Conservation (phyloP, 2,329 filamentous ascomycete genomes). For the Ascomycota sp. region DNA sequence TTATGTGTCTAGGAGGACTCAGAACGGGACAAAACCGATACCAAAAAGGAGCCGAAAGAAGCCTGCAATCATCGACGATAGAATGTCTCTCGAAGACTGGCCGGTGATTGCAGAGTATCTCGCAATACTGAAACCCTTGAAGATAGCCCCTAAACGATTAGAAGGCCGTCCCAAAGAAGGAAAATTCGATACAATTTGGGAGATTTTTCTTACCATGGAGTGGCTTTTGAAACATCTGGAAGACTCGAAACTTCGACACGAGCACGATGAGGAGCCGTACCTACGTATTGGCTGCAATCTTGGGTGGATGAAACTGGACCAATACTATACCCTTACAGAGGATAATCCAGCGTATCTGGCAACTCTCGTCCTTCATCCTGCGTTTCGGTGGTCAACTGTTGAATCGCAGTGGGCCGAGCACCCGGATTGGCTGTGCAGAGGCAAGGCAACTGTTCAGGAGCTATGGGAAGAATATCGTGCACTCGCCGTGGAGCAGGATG, state of each 20-base stretch:
- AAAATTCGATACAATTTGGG: not conserved
- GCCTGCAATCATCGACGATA: conserved; percentile 1
- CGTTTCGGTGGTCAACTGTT: not conserved
- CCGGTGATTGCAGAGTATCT: conserved; percentile 1
- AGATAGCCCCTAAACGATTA: conserved; percentile 2
- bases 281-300: too few species aligned
- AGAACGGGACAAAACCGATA: too few species aligned
- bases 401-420: not conserved
- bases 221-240: too few species aligned
- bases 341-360: not conserved
- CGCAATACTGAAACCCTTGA: conserved; percentile 1
- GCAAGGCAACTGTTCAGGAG: not conserved
- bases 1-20: too few species aligned
- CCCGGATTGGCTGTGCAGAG: not conserved
- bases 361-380: not conserved
- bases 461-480: not conserved
- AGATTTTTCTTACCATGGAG: too few species aligned
- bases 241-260: too few species aligned
- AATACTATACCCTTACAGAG: not conserved
- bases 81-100: conserved; percentile 1
- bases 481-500: not conserved
- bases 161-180: not conserved
- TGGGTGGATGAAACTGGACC: too few species aligned
- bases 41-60: not conserved
- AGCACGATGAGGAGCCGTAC: too few species aligned